These are phyloP conservation scores for Lentithecium fluviatile DNA, from an alignment of 495 filamentous ascomycete genomes.

Conservation along the genomic window DNA sequence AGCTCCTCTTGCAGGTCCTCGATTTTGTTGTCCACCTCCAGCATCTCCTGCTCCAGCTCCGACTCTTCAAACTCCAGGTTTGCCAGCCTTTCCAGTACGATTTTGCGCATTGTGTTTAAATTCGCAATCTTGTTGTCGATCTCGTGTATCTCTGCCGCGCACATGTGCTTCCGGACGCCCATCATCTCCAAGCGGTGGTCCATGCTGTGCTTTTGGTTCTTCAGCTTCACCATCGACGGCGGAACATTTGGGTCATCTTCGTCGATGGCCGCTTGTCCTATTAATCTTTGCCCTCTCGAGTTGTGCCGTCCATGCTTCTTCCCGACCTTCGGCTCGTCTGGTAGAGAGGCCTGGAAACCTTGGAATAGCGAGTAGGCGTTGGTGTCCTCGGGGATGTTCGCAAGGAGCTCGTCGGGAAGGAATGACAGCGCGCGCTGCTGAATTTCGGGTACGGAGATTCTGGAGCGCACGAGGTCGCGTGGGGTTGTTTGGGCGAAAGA, in stretches of 20 bases:
- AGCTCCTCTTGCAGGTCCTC: constrained; percentile 79
- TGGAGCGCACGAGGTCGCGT: constrained; percentile 88
- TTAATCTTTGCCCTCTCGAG: constrained; percentile 69
- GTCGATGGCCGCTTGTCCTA: constrained; percentile 59
- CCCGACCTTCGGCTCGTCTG: constrained; percentile 65
- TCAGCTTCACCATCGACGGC: constrained; percentile 66
- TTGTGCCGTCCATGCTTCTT: constrained; percentile 68
- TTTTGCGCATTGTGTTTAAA: constrained; percentile 87
- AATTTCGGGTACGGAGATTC: constrained; percentile 87
- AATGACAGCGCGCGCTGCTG: constrained; percentile 89
- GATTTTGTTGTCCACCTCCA: constrained; percentile 79
- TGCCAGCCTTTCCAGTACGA: constrained; percentile 85
- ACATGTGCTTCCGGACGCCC: constrained; percentile 93
- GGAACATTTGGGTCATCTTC: constrained; percentile 53
- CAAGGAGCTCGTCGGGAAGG: constrained; percentile 85
- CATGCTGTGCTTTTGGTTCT: constrained; percentile 72
- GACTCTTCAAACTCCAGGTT: constrained; percentile 89
- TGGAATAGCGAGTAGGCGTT: constrained; percentile 92
- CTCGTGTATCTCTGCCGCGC: constrained; percentile 89
- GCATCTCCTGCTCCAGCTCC: constrained; percentile 82
- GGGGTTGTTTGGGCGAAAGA: constrained; percentile 83
- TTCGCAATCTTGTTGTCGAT: constrained; percentile 97
- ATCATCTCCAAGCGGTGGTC: constrained; percentile 87
- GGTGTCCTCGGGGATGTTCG: constrained; percentile 78
- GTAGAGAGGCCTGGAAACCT: constrained; percentile 88